Evolutionary conservation across 192 early-diverging fungal species (phyloP).

Genomic region (Cladochytrium replicatum): DNA sequence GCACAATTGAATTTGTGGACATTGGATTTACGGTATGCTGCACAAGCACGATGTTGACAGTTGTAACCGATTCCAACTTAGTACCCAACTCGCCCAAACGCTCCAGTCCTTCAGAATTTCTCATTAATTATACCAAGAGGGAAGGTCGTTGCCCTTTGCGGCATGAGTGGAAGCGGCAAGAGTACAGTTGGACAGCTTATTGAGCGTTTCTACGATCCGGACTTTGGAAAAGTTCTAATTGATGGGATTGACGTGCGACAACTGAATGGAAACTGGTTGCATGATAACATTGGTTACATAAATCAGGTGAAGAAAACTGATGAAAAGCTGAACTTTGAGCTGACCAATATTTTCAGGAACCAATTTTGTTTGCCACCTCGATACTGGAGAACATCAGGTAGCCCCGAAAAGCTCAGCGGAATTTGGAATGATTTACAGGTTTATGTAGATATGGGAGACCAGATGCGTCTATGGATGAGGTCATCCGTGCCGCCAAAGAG

Average conservation of each 20-base stretch:
- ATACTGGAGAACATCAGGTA: slow-evolving; percentile 25
- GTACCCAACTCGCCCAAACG: slow-evolving; percentile 26
- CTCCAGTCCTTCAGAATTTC: slow-evolving; percentile 18
- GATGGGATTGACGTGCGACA: slow-evolving; percentile 23
- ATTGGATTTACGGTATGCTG: slow-evolving; percentile 8
- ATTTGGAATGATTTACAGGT: not conserved
- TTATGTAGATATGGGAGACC: slow-evolving; percentile 15
- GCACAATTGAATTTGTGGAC: slow-evolving; percentile 24
- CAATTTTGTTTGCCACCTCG: slow-evolving; percentile 24
- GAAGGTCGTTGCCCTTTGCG: slow-evolving; percentile 26
- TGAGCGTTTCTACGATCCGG: slow-evolving; percentile 31
- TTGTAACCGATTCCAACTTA: slow-evolving; percentile 6
- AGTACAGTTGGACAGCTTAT: slow-evolving; percentile 28
- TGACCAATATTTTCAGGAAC: slow-evolving; percentile 7
- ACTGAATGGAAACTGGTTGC: slow-evolving; percentile 24
- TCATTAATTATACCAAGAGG: slow-evolving; percentile 18
- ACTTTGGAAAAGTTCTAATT: slow-evolving; percentile 16
- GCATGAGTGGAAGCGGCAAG: slow-evolving; percentile 24
- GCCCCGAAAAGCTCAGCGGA: not conserved
- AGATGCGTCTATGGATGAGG: slow-evolving; percentile 12
- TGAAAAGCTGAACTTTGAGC: slow-evolving; percentile 7
- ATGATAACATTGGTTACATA: slow-evolving; percentile 29
- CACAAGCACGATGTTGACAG: not conserved
- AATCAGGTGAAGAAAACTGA: slow-evolving; percentile 8
- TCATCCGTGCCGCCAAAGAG: slow-evolving; percentile 16